Evolutionary conservation across 1,284 basidiomycete genomes (phyloP).

Genomic region (Anthracocystis panici-leucophaei): DNA sequence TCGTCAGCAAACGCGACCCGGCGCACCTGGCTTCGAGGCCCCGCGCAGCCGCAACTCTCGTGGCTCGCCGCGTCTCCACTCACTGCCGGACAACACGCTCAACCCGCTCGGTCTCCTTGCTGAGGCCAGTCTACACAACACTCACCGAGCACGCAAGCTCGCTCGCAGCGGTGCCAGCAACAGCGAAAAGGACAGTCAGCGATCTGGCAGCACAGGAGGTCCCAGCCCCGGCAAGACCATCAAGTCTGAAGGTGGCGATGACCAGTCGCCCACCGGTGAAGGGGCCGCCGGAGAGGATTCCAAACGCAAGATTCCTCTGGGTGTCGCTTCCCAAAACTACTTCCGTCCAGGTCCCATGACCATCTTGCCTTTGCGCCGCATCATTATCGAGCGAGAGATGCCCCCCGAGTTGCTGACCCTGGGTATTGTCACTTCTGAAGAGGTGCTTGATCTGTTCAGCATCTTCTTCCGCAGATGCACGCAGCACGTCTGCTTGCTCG

Average conservation of each 20-base stretch:
- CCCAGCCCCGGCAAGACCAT: constrained; percentile 39
- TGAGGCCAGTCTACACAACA: constrained; percentile 68
- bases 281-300: constrained; percentile 5
- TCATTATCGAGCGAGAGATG: constrained; percentile 87
- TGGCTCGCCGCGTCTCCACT: constrained; percentile 51
- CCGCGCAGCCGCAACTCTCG: constrained; percentile 35
- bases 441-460: constrained; percentile 88
- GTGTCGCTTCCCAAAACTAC: constrained; percentile 89
- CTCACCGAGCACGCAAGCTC: constrained; percentile 41
- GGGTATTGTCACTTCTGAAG: constrained; percentile 81
- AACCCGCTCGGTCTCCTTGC: constrained; percentile 69
- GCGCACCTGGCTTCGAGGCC: constrained; percentile 16
- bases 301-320: constrained; percentile 71
- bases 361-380: constrained; percentile 74
- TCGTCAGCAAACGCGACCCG: constrained; percentile 30
- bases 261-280: constrained; percentile 15
- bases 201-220: constrained; percentile 31
- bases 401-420: constrained; percentile 85
- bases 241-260: constrained; percentile 41
- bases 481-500: constrained; percentile 61
- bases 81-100: constrained; percentile 71
- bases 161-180: constrained; percentile 33
- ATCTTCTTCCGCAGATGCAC: constrained; percentile 78
- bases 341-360: constrained; percentile 84
- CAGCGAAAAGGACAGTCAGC: constrained; percentile 46